phyloP scores from a whole-genome alignment of 116 monocot genomes.

The Iris pallida region DNA sequence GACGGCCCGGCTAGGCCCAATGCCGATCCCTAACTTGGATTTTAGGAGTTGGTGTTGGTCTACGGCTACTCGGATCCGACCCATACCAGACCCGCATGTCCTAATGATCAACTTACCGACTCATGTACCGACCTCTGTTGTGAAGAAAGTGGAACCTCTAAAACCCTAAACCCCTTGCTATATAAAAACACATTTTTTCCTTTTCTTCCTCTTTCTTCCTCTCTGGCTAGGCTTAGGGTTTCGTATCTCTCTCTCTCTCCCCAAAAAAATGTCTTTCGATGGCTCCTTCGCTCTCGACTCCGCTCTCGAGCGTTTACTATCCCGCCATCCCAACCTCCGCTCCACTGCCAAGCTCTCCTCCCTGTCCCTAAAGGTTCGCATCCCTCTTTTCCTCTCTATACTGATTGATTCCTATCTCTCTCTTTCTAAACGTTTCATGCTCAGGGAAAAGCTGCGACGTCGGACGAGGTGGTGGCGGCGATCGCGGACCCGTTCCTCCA shows the following conservation, averaged over 20 bases:
- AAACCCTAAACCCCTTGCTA: too few relatives aligned
- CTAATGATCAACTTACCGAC: too few relatives aligned
- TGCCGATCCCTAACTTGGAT: too few relatives aligned
- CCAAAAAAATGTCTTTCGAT: constrained; percentile 44
- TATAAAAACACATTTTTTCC: too few relatives aligned
- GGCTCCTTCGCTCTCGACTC: constrained; percentile 33
- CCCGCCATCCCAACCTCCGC: constrained; percentile 48
- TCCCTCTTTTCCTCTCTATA: not conserved
- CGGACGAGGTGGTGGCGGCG: constrained; percentile 45
- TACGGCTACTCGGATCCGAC: too few relatives aligned
- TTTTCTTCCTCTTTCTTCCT: too few relatives aligned
- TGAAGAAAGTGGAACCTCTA: too few relatives aligned
- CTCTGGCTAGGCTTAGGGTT: too few relatives aligned
- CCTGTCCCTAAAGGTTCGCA: constrained; percentile 39
- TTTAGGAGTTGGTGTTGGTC: too few relatives aligned
- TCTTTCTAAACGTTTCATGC: not conserved
- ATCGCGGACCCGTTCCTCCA: constrained; percentile 78
- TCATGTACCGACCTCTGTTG: too few relatives aligned
- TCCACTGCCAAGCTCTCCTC: constrained; percentile 27
- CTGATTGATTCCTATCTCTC: not conserved
- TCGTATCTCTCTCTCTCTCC: not conserved
- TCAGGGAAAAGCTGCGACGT: constrained; percentile 25
- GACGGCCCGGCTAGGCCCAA: too few relatives aligned
- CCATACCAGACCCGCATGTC: too few relatives aligned
- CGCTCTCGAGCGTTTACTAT: constrained; percentile 58